A percentile compares a stretch with the other conserved stretches of the same genome.
These are phyloP conservation scores for Bruguiera hainesii DNA, from an alignment of 441 rosid species.

Conservation along the genomic window DNA sequence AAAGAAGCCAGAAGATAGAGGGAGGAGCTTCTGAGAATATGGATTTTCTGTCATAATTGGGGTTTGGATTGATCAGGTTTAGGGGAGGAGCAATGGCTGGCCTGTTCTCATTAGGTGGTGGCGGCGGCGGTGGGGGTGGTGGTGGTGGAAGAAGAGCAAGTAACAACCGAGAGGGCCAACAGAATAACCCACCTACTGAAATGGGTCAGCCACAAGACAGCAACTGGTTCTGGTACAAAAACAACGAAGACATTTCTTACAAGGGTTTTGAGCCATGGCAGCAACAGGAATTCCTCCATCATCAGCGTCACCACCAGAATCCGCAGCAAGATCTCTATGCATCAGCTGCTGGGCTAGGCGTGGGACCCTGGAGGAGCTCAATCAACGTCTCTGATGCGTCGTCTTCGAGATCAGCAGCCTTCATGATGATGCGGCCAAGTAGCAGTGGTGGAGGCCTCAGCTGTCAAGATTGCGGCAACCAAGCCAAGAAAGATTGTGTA, in stretches of 20 bases:
- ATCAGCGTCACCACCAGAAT: conserved; percentile 41
- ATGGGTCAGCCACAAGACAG: conserved; percentile 37
- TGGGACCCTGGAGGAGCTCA: conserved; percentile 55
- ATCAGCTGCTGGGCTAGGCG: conserved; percentile 68
- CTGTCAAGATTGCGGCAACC: conserved; percentile 90
- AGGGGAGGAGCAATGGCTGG: conserved; percentile 51
- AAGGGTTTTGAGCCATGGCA: conserved; percentile 72
- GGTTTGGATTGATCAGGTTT: conserved; percentile 32
- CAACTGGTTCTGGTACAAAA: conserved; percentile 64
- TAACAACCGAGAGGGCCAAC: conserved; percentile 35
- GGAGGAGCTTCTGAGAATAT: conserved; percentile 32
- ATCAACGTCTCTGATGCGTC: conserved; percentile 50
- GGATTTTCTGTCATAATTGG: conserved; percentile 38
- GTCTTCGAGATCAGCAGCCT: conserved; percentile 49
- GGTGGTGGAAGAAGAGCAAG: conserved; percentile 35
- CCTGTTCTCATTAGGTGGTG: conserved; percentile 59
- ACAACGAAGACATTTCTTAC: conserved; percentile 45
- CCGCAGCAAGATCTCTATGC: conserved; percentile 77
- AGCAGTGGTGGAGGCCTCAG: conserved; percentile 39
- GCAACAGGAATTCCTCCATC: conserved; percentile 41
- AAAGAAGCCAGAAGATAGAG: conserved; percentile 6
- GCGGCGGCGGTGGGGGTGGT: conserved; percentile 36
- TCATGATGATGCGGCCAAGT: conserved; percentile 49
- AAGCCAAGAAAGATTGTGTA: conserved; percentile 76
- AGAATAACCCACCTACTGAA: conserved; percentile 30